Conservation (phyloP, 768 basidiomycete species). For the Lactarius vividus region DNA sequence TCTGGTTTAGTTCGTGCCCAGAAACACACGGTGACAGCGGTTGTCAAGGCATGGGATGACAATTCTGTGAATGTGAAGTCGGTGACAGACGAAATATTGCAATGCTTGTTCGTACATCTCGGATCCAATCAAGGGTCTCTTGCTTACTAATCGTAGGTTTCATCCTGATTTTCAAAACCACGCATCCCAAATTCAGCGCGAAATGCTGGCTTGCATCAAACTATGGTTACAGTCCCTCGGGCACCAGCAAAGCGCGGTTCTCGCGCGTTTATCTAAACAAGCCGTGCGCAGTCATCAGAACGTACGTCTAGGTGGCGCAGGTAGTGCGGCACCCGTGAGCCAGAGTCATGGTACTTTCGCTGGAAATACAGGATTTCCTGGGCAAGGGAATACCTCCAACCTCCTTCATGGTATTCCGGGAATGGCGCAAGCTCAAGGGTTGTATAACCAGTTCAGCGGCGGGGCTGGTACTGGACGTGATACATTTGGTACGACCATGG, state of each 20-base stretch:
- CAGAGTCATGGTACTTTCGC: conserved; percentile 51
- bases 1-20: conserved; percentile 29
- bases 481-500: background rate
- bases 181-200: conserved; percentile 62
- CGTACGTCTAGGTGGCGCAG: conserved; percentile 54
- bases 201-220: conserved; percentile 70
- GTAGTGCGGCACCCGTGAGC: conserved; percentile 41
- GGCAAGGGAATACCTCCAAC: conserved; percentile 48
- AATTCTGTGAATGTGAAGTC: conserved; percentile 52
- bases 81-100: conserved; percentile 59
- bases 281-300: conserved; percentile 73
- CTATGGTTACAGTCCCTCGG: conserved; percentile 58
- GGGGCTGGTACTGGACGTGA: conserved; percentile 26
- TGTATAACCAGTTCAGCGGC: conserved; percentile 35
- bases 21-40: conserved; percentile 62
- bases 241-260: conserved; percentile 43
- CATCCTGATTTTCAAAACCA: conserved; percentile 78
- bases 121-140: background rate
- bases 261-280: conserved; percentile 61
- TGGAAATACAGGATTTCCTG: conserved; percentile 45
- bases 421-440: conserved; percentile 42
- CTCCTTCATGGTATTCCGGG: conserved; percentile 49
- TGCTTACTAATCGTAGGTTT: conserved; percentile 47
- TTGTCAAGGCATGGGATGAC: conserved; percentile 84
- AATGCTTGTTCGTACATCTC: conserved; percentile 53